Evolutionary conservation across 306 rosid species (phyloP).

Genomic region (Rubus idaeus): DNA sequence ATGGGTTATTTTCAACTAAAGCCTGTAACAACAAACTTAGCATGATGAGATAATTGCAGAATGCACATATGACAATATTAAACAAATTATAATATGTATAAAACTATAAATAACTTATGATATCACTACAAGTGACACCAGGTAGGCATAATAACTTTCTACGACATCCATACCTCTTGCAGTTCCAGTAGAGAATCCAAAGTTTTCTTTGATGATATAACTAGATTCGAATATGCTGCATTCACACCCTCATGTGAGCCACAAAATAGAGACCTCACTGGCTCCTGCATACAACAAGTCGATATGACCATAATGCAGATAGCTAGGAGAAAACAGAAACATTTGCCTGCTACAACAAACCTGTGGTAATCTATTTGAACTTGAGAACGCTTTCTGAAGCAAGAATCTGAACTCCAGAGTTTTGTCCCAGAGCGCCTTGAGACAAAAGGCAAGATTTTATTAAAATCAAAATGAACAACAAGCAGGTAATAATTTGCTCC

Average conservation of each 20-base stretch:
- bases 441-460: slow-evolving; percentile 12
- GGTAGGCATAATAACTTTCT: neutral
- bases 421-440: slow-evolving; percentile 85
- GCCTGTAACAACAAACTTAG: slow-evolving; percentile 55
- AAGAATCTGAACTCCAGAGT: slow-evolving; percentile 80
- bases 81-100: neutral
- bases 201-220: slow-evolving; percentile 66
- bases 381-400: slow-evolving; percentile 79
- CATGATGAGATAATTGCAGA: neutral
- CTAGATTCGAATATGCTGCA: slow-evolving; percentile 58
- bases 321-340: slow-evolving; percentile 4
- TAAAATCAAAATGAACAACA: neutral
- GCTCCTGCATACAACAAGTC: slow-evolving; percentile 55
- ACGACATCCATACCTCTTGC: slow-evolving; percentile 55
- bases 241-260: slow-evolving; percentile 56
- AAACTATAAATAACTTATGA: neutral
- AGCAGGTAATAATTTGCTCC: neutral
- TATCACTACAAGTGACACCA: neutral
- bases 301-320: slow-evolving; percentile 22
- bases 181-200: slow-evolving; percentile 75
- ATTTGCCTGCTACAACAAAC: slow-evolving; percentile 35
- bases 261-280: slow-evolving; percentile 59
- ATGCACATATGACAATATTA: neutral
- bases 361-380: slow-evolving; percentile 90
- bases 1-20: slow-evolving; percentile 63